Conservation (phyloP, 805 yeast genomes). For the Candida insectorum region DNA sequence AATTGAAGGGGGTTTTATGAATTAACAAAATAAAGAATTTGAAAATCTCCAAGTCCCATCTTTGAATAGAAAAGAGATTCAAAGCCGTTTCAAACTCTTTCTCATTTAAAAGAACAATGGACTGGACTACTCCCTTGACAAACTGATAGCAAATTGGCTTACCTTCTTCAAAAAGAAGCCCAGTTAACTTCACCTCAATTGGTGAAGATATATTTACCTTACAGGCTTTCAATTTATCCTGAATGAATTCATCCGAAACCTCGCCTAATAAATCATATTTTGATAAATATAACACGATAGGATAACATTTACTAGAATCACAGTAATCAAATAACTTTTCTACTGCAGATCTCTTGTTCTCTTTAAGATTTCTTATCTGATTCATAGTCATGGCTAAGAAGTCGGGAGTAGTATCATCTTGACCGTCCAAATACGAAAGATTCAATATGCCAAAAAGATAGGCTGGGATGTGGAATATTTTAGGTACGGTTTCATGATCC, state of each 20-base stretch:
- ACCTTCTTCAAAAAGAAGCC: constrained; percentile 9
- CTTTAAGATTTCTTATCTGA: background rate
- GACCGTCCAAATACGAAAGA: constrained; percentile 1
- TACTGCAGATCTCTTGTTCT: background rate
- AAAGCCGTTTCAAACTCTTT: constrained; percentile 23
- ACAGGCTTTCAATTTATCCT: constrained; percentile 7
- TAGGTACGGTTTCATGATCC: constrained; percentile 1
- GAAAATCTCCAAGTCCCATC: constrained; percentile 31
- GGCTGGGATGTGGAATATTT: background rate
- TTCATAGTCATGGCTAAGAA: background rate
- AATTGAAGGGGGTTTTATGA: constrained; percentile 32
- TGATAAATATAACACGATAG: constrained; percentile 1
- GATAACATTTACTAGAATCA: background rate
- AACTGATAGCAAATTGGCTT: constrained; percentile 19
- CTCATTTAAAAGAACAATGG: constrained; percentile 16
- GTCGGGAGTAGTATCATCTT: constrained; percentile 3
- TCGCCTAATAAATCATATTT: constrained; percentile 1
- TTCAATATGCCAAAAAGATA: constrained; percentile 2
- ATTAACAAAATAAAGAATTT: constrained; percentile 29
- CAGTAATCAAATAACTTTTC: background rate
- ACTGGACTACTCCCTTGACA: constrained; percentile 34
- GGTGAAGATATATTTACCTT: constrained; percentile 14
- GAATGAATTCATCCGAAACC: background rate
- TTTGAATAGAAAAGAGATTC: constrained; percentile 15
- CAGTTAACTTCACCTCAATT: constrained; percentile 19